phyloP scores from a whole-genome alignment of 2,329 filamentous ascomycete genomes.

The Didymella pinodella region DNA sequence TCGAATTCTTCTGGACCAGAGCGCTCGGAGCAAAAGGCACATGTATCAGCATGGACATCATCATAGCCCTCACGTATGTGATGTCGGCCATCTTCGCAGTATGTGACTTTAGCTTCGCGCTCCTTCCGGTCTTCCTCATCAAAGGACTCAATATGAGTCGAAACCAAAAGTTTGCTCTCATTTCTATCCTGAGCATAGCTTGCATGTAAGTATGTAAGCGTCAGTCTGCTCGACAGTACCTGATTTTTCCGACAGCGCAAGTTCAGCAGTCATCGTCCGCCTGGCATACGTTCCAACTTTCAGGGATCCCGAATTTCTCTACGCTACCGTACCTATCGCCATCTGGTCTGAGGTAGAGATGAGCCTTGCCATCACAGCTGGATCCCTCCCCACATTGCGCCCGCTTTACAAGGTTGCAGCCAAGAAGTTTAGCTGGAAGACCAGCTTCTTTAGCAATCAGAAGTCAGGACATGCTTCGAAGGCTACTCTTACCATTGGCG shows the following conservation, averaged over 20 bases:
- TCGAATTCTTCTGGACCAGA: constrained; percentile 57
- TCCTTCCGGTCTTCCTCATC: constrained; percentile 55
- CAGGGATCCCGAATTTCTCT: background rate
- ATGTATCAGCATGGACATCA: constrained; percentile 54
- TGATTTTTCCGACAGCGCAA: constrained; percentile 12
- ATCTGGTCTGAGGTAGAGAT: background rate
- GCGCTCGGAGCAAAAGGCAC: constrained; percentile 36
- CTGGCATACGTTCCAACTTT: constrained; percentile 3
- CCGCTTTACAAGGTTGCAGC: constrained; percentile 11
- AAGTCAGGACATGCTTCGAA: constrained; percentile 1
- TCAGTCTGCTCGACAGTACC: background rate
- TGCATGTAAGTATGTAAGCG: constrained; percentile 11
- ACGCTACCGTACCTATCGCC: background rate
- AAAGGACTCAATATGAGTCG: constrained; percentile 61
- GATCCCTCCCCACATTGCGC: constrained; percentile 6
- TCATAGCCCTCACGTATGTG: constrained; percentile 60
- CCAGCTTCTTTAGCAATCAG: constrained; percentile 2
- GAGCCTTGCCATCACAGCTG: background rate
- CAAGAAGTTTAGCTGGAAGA: constrained; percentile 12
- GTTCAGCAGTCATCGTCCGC: constrained; percentile 24
- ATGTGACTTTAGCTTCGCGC: constrained; percentile 26
- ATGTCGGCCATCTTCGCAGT: constrained; percentile 22
- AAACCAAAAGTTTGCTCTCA: constrained; percentile 20
- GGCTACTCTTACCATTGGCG: background rate
- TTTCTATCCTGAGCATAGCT: constrained; percentile 20